phyloP scores from a whole-genome alignment of 352 stramenopile genomes.

The Pythium grandisporangium region DNA sequence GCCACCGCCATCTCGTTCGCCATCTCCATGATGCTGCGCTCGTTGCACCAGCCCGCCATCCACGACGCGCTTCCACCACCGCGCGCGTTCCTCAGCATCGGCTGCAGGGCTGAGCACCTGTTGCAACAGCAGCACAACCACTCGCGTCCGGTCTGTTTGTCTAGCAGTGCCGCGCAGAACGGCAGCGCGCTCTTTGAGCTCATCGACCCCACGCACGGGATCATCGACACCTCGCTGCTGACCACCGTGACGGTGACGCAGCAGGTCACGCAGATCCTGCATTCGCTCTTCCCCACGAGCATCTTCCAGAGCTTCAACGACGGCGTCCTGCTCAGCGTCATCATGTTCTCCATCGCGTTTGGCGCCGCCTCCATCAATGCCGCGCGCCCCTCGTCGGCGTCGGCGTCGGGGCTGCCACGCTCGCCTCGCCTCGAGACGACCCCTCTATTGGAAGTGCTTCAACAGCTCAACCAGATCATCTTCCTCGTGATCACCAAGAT shows the following conservation, averaged over 20 bases:
- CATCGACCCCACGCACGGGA: conserved; percentile 23
- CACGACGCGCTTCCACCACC: conserved; percentile 4
- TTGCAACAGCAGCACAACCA: conserved; percentile 23
- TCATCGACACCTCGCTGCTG: conserved; percentile 15
- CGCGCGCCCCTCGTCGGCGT: no score
- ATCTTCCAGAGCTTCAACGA: conserved; percentile 48
- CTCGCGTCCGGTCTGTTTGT: conserved; percentile 14
- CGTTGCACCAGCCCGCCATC: conserved; percentile 13
- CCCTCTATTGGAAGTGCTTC: conserved; percentile 40
- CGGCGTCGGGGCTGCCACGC: no score
- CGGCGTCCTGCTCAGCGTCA: conserved; percentile 43
- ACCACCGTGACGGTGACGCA: conserved; percentile 24
- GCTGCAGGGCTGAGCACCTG: conserved; percentile 25
- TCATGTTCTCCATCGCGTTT: conserved; percentile 56
- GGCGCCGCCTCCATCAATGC: conserved; percentile 40
- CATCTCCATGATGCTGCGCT: conserved; percentile 30
- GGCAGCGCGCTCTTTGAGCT: conserved; percentile 29
- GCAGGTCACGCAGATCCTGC: conserved; percentile 46
- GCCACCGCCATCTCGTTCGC: conserved; percentile 24
- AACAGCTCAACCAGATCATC: conserved; percentile 69
- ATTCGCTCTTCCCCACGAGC: conserved; percentile 41
- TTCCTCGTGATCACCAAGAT: conserved; percentile 53
- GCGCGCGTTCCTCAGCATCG: conserved; percentile 20
- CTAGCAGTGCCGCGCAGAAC: conserved; percentile 9
- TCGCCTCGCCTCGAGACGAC: no score